A percentile compares a stretch with the other conserved stretches of the same genome.
Evolutionary conservation across 148 eudicot species (phyloP).

Genomic region (Rhododendron simsii): DNA sequence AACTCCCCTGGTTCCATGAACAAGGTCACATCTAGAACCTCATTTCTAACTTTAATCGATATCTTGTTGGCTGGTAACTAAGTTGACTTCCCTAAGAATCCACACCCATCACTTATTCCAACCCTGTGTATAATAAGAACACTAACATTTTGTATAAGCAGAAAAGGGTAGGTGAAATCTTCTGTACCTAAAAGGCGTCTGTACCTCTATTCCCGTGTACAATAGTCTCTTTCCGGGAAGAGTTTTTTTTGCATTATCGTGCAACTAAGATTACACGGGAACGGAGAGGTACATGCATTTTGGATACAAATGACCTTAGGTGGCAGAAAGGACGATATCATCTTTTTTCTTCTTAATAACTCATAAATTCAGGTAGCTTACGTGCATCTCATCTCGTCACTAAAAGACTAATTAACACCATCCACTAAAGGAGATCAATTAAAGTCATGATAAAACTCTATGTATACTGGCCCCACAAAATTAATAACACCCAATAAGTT

Average conservation of each 20-base stretch:
- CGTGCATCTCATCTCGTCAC: neutral
- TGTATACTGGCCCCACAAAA: neutral
- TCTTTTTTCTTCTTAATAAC: neutral
- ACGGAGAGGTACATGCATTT: neutral
- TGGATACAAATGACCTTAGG: neutral
- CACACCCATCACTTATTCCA: neutral
- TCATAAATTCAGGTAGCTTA: no score
- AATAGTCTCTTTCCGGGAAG: neutral
- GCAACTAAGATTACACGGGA: neutral
- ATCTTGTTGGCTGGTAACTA: neutral
- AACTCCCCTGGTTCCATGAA: neutral
- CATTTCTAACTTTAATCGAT: neutral
- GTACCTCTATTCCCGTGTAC: no score
- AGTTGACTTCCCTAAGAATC: neutral
- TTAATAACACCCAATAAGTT: neutral
- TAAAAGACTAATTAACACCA: neutral
- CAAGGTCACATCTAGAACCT: slow-evolving; percentile 3
- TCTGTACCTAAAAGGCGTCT: neutral
- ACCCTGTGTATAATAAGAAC: neutral
- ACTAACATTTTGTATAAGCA: neutral
- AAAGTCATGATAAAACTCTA: neutral
- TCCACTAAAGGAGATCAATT: neutral
- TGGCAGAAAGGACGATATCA: neutral
- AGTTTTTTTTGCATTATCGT: neutral
- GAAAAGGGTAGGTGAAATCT: neutral